These are phyloP conservation scores for Penicillium sp. DNA, from an alignment of 2,329 filamentous ascomycete species.

Conservation along the genomic window DNA sequence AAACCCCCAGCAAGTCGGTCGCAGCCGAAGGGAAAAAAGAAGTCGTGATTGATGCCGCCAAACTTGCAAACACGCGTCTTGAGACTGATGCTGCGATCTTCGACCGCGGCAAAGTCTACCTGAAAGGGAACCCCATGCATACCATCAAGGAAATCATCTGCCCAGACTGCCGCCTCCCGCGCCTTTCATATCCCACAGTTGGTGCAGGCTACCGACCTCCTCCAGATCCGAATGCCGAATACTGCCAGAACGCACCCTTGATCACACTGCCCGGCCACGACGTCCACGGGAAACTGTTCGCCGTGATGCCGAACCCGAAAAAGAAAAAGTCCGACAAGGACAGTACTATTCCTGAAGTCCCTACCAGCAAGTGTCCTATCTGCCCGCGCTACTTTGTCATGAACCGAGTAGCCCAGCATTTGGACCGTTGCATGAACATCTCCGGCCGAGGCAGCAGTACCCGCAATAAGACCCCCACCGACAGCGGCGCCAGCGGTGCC, in stretches of 20 bases:
- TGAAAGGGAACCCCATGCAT: conserved; percentile 61
- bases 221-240: conserved; percentile 55
- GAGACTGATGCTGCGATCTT: conserved; percentile 56
- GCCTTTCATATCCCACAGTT: conserved; percentile 59
- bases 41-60: conserved; percentile 38
- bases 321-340: conserved; percentile 38
- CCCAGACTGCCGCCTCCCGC: conserved; percentile 61
- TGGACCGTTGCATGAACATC: conserved; percentile 63
- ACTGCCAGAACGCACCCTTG: conserved; percentile 63
- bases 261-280: conserved; percentile 61
- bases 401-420: conserved; percentile 61
- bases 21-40: conserved; percentile 33
- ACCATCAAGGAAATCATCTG: conserved; percentile 62
- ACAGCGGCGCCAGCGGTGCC: conserved; percentile 48
- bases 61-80: conserved; percentile 40
- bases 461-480: conserved; percentile 47
- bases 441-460: conserved; percentile 53
- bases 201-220: conserved; percentile 52
- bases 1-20: conserved; percentile 35
- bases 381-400: conserved; percentile 64
- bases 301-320: conserved; percentile 51
- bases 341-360: conserved; percentile 33
- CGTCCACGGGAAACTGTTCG: conserved; percentile 59
- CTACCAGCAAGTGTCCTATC: conserved; percentile 56
- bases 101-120: conserved; percentile 55